Percentiles rank a stretch among this genome's conserved stretches.
Evolutionary conservation across 345 rosid genomes (phyloP).

Genomic region (Brassica juncea): DNA sequence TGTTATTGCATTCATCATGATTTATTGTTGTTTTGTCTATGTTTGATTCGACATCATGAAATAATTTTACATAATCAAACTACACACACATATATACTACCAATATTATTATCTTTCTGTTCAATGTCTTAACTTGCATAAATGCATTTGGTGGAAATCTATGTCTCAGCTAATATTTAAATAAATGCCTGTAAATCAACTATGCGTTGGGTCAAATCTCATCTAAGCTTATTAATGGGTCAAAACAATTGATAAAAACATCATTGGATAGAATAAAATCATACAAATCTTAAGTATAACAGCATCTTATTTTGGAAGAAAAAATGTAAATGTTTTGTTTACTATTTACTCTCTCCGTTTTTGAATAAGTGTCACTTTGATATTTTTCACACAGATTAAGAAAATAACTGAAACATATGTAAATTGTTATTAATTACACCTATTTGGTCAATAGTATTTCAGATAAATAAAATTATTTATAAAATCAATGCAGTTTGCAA

Average conservation of each 20-base stretch:
- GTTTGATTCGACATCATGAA: constrained; percentile 1
- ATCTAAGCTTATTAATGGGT: constrained; percentile 17
- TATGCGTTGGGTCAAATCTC: constrained; percentile 27
- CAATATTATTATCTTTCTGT: neutral
- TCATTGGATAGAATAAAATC: neutral
- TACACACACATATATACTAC: neutral
- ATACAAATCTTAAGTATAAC: constrained; percentile 7
- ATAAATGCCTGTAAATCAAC: constrained; percentile 27
- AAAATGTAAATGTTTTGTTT: no score
- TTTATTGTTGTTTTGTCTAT: constrained; percentile 31
- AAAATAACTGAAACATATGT: no score
- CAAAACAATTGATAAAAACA: constrained; percentile 13
- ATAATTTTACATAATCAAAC: constrained; percentile 1
- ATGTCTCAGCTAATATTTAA: constrained; percentile 31
- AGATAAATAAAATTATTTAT: no score
- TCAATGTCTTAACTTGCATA: constrained; percentile 10
- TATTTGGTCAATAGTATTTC: no score
- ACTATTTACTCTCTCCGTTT: neutral
- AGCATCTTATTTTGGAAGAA: neutral
- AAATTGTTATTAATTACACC: no score
- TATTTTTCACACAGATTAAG: no score
- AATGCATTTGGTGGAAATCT: constrained; percentile 31
- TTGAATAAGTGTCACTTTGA: no score
- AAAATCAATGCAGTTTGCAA: no score
- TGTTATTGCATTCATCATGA: constrained; percentile 5